These are phyloP conservation scores for Oemleria cerasiformis DNA, from an alignment of 306 rosid species.

Conservation along the genomic window DNA sequence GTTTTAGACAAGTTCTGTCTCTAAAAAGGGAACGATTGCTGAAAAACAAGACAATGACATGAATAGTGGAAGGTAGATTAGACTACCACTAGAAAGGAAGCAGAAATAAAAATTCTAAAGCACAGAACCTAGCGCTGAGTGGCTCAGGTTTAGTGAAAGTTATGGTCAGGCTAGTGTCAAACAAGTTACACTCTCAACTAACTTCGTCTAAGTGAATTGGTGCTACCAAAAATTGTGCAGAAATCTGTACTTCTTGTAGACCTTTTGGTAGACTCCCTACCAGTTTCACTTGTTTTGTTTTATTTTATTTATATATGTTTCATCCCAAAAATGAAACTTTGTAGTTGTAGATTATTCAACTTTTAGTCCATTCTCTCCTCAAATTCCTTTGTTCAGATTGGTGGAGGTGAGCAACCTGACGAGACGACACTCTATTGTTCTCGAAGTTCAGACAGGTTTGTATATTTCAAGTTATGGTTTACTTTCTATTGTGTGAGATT, in stretches of 20 bases:
- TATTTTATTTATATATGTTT: not conserved
- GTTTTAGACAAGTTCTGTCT: too few species aligned
- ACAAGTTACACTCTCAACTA: not conserved
- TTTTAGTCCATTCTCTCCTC: conserved; percentile 23
- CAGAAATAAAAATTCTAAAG: too few species aligned
- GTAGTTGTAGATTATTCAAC: not conserved
- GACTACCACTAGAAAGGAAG: too few species aligned
- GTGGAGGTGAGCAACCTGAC: conserved; percentile 94
- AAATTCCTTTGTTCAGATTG: conserved; percentile 62
- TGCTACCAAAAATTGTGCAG: not conserved
- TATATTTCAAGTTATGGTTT: conserved; percentile 22
- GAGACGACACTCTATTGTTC: conserved; percentile 77
- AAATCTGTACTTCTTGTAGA: not conserved
- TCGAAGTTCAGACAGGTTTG: conserved; percentile 91
- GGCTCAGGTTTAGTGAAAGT: not conserved
- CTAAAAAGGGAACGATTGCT: too few species aligned
- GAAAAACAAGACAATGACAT: too few species aligned
- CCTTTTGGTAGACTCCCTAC: not conserved
- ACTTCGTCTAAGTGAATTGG: not conserved
- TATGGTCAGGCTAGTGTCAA: not conserved
- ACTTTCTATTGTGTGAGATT: conserved; percentile 9
- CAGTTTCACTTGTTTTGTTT: not conserved
- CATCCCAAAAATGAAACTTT: conserved; percentile 10
- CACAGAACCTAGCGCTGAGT: too few species aligned
- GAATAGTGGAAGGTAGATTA: too few species aligned